Conservation (phyloP, 345 rosid genomes). For the Populus simonii region DNA sequence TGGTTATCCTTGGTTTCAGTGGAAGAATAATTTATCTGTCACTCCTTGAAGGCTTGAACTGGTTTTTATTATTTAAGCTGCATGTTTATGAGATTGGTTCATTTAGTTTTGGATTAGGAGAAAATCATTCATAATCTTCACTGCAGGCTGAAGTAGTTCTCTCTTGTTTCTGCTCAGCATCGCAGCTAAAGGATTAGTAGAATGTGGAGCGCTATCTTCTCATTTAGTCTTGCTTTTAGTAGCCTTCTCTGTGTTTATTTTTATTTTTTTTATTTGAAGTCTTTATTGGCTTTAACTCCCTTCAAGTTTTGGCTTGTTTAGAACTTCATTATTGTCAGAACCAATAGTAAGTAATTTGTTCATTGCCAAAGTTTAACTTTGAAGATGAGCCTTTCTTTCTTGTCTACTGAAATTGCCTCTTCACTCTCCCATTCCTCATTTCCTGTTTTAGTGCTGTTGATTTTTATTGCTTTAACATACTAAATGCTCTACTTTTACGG, state of each 20-base stretch:
- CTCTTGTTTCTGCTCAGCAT: slow-evolving; percentile 10
- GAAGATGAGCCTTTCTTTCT: background rate
- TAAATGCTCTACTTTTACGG: no score
- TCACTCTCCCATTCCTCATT: background rate
- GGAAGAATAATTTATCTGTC: slow-evolving; percentile 22
- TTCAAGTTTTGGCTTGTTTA: background rate
- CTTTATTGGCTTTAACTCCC: background rate
- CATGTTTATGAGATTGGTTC: slow-evolving; percentile 1
- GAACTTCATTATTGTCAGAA: background rate
- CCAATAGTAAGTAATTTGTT: slow-evolving; percentile 1
- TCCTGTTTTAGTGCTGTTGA: background rate
- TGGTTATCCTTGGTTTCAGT: slow-evolving; percentile 8
- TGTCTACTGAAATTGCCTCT: background rate
- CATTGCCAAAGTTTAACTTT: slow-evolving; percentile 5
- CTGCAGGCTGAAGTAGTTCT: slow-evolving; percentile 6
- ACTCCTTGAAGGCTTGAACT: slow-evolving; percentile 25
- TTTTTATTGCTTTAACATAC: no score
- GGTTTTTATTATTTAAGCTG: background rate
- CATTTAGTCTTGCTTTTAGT: slow-evolving; percentile 10
- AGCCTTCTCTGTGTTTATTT: background rate
- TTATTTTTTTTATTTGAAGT: background rate
- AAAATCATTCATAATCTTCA: background rate
- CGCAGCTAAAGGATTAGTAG: slow-evolving; percentile 12
- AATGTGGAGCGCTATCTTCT: slow-evolving; percentile 15
- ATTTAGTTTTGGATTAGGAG: slow-evolving; percentile 1